Percentiles rank a stretch among this genome's conserved stretches.
Conservation (phyloP, 2,329 filamentous ascomycete genomes). For the Pezicula carpinea region DNA sequence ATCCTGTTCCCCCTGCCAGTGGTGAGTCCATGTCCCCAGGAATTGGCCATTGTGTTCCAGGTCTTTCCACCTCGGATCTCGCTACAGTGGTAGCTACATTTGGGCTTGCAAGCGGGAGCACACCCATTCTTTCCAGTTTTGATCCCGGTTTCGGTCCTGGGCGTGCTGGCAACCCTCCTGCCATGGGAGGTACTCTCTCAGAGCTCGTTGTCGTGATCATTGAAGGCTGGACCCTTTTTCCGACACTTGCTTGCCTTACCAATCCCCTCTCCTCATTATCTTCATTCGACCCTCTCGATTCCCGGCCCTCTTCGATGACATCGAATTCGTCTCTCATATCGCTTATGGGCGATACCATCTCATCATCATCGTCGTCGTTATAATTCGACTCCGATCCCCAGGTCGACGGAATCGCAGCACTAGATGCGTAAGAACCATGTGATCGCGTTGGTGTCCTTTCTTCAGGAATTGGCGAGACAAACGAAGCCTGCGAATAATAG, state of each 20-base stretch:
- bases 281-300: conserved; percentile 25
- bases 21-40: conserved; percentile 18
- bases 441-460: conserved; percentile 54
- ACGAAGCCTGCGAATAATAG: conserved; percentile 61
- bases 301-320: conserved; percentile 21
- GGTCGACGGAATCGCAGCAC: conserved; percentile 64
- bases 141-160: conserved; percentile 31
- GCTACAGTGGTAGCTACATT: background rate
- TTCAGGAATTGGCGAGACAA: conserved; percentile 72
- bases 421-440: conserved; percentile 65
- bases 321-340: conserved; percentile 14
- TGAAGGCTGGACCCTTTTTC: conserved; percentile 54
- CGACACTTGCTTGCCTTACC: conserved; percentile 57
- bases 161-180: conserved; percentile 14
- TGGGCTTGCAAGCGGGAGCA: conserved; percentile 4
- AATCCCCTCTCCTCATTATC: conserved; percentile 46
- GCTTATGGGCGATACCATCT: conserved; percentile 6
- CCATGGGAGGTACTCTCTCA: conserved; percentile 11
- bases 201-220: conserved; percentile 43
- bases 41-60: conserved; percentile 18
- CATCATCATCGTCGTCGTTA: conserved; percentile 19
- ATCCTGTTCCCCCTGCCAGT: conserved; percentile 22
- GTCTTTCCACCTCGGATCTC: conserved; percentile 1
- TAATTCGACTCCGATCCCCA: conserved; percentile 50
- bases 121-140: conserved; percentile 31